Percentiles rank a stretch among this genome's conserved stretches.
Conservation (phyloP, 345 rosid genomes). For the Rhodomyrtus tomentosa region DNA sequence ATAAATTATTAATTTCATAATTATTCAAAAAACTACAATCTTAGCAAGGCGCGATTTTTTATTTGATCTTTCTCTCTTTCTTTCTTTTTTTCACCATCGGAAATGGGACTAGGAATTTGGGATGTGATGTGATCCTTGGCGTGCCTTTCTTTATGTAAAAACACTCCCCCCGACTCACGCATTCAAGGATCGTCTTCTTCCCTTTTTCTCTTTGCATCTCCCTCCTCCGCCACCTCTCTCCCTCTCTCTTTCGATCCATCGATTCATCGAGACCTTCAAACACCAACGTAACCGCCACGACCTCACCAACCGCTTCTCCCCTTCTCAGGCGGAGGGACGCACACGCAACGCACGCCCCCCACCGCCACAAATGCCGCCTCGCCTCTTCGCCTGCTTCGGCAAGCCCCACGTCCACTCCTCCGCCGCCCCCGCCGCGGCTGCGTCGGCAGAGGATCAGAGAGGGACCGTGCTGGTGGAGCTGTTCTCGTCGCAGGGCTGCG, state of each 20-base stretch:
- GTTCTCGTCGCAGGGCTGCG: conserved; percentile 88
- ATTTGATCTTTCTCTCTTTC: neutral
- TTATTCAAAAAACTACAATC: too few species aligned
- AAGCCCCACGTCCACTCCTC: conserved; percentile 5
- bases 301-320: neutral
- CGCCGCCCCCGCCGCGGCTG: conserved; percentile 7
- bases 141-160: neutral
- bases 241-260: neutral
- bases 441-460: conserved; percentile 25
- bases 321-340: neutral
- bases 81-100: neutral
- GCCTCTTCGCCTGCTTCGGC: conserved; percentile 74
- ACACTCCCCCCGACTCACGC: neutral
- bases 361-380: conserved; percentile 23
- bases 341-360: neutral
- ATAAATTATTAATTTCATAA: neutral
- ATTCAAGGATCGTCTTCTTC: neutral
- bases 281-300: neutral
- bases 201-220: neutral
- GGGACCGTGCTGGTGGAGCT: conserved; percentile 71
- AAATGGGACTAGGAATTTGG: neutral
- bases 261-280: neutral
- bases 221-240: neutral
- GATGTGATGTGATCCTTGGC: neutral
- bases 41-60: too few species aligned